Percentiles rank a stretch among this genome's conserved stretches.
Evolutionary conservation across 1,284 basidiomycete genomes (phyloP).

Genomic region (Cryptococcus sp.): DNA sequence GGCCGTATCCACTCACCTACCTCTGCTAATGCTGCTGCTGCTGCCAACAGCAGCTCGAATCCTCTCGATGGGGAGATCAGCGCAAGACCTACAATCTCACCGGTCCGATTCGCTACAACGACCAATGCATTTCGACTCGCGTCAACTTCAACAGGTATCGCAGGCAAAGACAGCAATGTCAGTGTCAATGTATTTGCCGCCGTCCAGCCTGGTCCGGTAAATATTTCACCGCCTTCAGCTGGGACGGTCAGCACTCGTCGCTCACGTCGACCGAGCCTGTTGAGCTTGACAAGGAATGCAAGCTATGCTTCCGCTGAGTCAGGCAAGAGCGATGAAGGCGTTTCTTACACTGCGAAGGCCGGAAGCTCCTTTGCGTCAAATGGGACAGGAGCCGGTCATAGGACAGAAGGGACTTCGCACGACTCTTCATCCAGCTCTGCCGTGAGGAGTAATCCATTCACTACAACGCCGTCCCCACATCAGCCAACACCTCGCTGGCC

Average conservation of each 20-base stretch:
- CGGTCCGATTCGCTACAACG: conserved; percentile 35
- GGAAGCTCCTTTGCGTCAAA: not conserved
- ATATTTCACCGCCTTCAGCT: conserved; percentile 21
- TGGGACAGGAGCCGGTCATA: too few species aligned
- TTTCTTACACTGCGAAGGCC: not conserved
- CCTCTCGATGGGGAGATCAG: too few species aligned
- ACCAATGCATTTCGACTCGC: conserved; percentile 44
- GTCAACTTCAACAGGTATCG: not conserved
- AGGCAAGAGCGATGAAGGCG: conserved; percentile 5
- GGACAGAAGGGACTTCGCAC: not conserved
- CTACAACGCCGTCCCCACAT: conserved; percentile 5
- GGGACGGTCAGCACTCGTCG: conserved; percentile 23
- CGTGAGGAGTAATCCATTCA: conserved; percentile 8
- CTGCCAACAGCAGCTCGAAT: too few species aligned
- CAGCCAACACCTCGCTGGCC: conserved; percentile 31
- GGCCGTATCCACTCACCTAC: not conserved
- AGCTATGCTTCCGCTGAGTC: conserved; percentile 16
- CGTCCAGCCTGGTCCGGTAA: not conserved
- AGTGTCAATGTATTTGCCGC: conserved; percentile 1
- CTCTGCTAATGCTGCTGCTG: too few species aligned
- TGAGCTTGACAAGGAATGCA: conserved; percentile 34
- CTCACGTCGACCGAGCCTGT: conserved; percentile 40
- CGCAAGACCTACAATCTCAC: not conserved
- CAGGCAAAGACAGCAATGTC: not conserved
- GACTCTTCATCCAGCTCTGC: not conserved